Evolutionary conservation across 306 rosid species (phyloP), one percentile per base, ranked within the genome.

Genomic region (Cicer judaicum): DNA sequence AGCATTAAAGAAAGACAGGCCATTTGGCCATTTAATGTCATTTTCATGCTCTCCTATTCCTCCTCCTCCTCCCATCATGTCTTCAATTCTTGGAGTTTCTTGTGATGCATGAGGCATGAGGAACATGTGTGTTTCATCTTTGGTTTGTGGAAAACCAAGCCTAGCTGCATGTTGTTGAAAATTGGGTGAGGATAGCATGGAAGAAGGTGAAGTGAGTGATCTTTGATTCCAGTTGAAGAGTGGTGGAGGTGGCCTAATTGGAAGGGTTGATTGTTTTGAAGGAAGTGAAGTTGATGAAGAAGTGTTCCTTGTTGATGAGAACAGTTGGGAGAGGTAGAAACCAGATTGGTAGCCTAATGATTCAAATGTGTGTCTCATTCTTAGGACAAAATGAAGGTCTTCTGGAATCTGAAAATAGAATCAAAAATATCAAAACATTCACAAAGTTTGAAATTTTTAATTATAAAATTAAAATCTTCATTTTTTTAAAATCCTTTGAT

Each of bases 331-430:
- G 63, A 95, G 90, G 79, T 90, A 92, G 83, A 88, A 90, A 34
- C 99, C 99, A 73, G 99, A 90, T 76, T 92, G 99, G 81, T 90
- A 92, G 8, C 98, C 98, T 12, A 95, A 88, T 16, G 99, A 95
- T 39, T 92, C 99, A 84, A 95, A 95, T n/a, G 97, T 95, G 78
- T 90, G 98, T 76, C 99, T 92, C 99, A 95, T 92, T 80, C 99
- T 92, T 42, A 95, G 92, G 86, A 95, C 99, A 73, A 92, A 92
- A 74, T 92, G 99, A 7, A 95, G 98, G 71, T 95, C 99, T 72
- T 95, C 99, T 10, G 96, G 93, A 78, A 95, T 92, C 99, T 95
- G 86, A 77, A 6, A 78, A 36, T 43, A 62, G 8, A 68, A 46
- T 57, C 11, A 41, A 71, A 48, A 70, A 52, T 76, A 74, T 74